Base-by-base conservation (phyloP, 768 basidiomycete species). In the Termitomyces sp. region DNA sequence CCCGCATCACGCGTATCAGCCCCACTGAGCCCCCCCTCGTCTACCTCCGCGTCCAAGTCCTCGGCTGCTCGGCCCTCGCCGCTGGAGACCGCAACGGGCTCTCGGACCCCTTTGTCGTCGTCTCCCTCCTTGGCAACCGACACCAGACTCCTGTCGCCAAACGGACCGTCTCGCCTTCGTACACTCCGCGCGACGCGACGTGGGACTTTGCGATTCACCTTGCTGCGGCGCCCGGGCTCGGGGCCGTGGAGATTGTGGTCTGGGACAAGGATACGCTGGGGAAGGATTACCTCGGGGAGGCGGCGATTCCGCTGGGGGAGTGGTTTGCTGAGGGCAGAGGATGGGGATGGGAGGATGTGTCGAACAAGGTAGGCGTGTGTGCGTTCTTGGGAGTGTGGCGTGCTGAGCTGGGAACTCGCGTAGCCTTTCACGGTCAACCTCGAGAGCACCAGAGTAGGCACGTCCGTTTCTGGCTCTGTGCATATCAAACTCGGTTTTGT, bases 261-360 rank as follows among this genome's bases (percentile, higher is more conserved):
- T 99, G 96, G 95, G 95, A 95, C 72, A 94, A 89, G 75, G 95
- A 98, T 71, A 76, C 91, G 62, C 69, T 94, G 65, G 82, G 79
- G 65, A 97, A 95, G 74, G 96, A 98, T 44, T 99, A 97, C 69
- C 79, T 99, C 16, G 97, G 97, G 16, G 96, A 99, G 71, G 81
- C 83, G 5, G 82, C 87, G 0, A 62, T 98, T 7, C 82, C 84
- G 0, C 68, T 96, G n/a, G 86, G 86, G 19, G 85, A 90, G 34
- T 96, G 93, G 92, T 97, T 95, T 56, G 53, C 58, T 14, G 62
- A 73, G 69, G 25, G 17, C 29, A 70, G 71, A 17, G 71, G 75
- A 0, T 81, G 78, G 58, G 80, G 66, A 11, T 94, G 82, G 72
- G 79, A 83, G 45, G 84, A 89, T 42, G 70, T 76, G 10, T 75